Evolutionary conservation across 768 basidiomycete species (phyloP).

Genomic region (Pisolithus albus): DNA sequence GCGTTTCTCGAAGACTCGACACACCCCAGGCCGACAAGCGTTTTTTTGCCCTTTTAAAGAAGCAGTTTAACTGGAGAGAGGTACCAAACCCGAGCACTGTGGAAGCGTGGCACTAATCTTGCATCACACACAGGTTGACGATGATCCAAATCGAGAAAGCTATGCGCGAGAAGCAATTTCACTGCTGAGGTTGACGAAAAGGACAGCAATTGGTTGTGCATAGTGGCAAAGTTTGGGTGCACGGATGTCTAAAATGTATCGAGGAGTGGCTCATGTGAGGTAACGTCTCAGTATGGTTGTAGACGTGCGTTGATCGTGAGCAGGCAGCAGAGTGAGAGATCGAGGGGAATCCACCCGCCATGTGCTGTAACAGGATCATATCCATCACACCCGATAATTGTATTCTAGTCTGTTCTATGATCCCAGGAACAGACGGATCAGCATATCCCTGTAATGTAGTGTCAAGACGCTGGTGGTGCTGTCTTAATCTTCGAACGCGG

Average conservation of each 20-base stretch:
- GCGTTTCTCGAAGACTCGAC: slow-evolving; percentile 1
- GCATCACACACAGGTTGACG: slow-evolving; percentile 39
- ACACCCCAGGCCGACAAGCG: slow-evolving; percentile 70
- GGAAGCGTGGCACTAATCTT: slow-evolving; percentile 1
- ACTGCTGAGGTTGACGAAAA: slow-evolving; percentile 38
- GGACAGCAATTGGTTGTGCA: background rate
- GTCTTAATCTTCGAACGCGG: slow-evolving; percentile 35
- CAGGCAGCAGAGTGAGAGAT: too few species aligned
- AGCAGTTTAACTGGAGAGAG: slow-evolving; percentile 67
- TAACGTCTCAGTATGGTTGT: too few species aligned
- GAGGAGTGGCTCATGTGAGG: too few species aligned
- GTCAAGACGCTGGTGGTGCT: slow-evolving; percentile 17
- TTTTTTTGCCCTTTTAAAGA: slow-evolving; percentile 76
- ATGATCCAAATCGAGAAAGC: slow-evolving; percentile 51
- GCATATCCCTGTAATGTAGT: background rate
- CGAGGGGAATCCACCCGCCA: too few species aligned
- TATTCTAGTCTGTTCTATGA: too few species aligned
- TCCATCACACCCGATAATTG: too few species aligned
- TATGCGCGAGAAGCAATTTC: slow-evolving; percentile 66
- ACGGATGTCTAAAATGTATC: too few species aligned
- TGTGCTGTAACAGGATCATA: too few species aligned
- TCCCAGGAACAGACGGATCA: background rate
- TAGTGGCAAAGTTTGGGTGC: background rate
- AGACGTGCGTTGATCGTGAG: too few species aligned
- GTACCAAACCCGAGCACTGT: slow-evolving; percentile 28